These are phyloP conservation scores for Penicillium sclerotigenum DNA, from an alignment of 2,329 filamentous ascomycete species.

Conservation along the genomic window DNA sequence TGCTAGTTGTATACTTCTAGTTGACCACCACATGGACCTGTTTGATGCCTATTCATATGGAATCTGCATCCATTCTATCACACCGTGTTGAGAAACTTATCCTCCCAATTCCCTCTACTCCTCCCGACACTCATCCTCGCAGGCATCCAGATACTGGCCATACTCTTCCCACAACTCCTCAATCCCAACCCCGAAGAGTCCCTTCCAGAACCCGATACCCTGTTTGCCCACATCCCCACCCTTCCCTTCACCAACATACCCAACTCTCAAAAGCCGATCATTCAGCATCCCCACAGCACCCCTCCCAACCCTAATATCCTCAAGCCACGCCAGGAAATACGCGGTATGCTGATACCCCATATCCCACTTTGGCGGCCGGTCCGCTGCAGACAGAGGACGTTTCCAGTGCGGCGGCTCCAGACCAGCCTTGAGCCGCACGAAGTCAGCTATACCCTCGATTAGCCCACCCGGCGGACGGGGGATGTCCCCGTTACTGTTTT, in stretches of 20 bases:
- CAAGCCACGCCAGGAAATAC: conserved; percentile 85
- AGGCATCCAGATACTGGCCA: conserved; percentile 46
- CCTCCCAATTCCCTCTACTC: conserved; percentile 25
- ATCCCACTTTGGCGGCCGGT: conserved; percentile 68
- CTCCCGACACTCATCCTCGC: background rate
- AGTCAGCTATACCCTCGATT: conserved; percentile 90
- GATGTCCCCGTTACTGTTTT: conserved; percentile 8
- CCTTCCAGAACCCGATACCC: conserved; percentile 33
- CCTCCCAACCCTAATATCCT: conserved; percentile 64
- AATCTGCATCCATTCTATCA: conserved; percentile 2
- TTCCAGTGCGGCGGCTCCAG: conserved; percentile 84
- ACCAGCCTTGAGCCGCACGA: conserved; percentile 72
- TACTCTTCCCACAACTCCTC: conserved; percentile 74
- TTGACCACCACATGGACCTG: background rate
- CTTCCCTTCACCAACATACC: conserved; percentile 33
- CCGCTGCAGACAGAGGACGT: conserved; percentile 44
- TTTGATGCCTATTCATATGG: background rate
- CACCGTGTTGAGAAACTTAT: conserved; percentile 25
- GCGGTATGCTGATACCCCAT: conserved; percentile 85
- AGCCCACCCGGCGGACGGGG: conserved; percentile 63
- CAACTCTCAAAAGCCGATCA: conserved; percentile 36
- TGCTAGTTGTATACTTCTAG: background rate
- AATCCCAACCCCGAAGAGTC: conserved; percentile 64
- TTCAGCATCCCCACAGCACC: conserved; percentile 61
- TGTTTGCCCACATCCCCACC: background rate